Conservation (phyloP, 1,284 basidiomycete species). For the Ganoderma multipileum region DNA sequence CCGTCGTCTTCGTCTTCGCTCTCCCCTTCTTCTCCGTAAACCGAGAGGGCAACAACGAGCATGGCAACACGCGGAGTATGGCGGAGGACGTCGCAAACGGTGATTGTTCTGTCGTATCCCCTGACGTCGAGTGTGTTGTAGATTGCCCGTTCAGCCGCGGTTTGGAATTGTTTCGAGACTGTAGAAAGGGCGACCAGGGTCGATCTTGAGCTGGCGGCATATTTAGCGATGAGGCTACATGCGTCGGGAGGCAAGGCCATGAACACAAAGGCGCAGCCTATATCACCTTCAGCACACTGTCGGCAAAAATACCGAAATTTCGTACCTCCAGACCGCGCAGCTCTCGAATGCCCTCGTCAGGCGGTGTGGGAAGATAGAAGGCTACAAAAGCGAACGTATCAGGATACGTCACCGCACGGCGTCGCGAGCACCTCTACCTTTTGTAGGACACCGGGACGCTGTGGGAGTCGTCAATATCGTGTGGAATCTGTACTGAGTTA, state of each 20-base stretch:
- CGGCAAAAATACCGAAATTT: neutral
- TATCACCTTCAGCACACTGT: neutral
- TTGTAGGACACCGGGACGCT: neutral
- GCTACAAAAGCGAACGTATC: neutral
- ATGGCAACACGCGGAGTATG: constrained; percentile 51
- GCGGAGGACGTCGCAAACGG: constrained; percentile 55
- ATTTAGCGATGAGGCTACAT: constrained; percentile 59
- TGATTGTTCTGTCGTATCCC: constrained; percentile 45
- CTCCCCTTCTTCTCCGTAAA: constrained; percentile 44
- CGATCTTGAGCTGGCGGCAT: constrained; percentile 51
- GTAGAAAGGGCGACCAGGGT: constrained; percentile 62
- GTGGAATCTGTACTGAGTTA: neutral
- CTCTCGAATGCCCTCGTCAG: neutral
- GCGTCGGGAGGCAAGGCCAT: constrained; percentile 67
- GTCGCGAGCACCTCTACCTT: neutral
- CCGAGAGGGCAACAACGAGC: constrained; percentile 60
- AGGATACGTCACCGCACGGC: neutral
- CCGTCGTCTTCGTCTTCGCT: constrained; percentile 28
- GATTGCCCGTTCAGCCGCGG: constrained; percentile 59
- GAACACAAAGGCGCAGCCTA: constrained; percentile 17
- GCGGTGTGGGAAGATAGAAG: neutral
- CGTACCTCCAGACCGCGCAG: constrained; percentile 16
- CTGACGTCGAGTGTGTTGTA: constrained; percentile 64
- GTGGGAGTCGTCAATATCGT: constrained; percentile 12
- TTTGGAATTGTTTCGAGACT: constrained; percentile 61